Evolutionary conservation across 805 yeast species (phyloP), one percentile per base, ranked within the genome.

Genomic region (Allodekkera sacchari): DNA sequence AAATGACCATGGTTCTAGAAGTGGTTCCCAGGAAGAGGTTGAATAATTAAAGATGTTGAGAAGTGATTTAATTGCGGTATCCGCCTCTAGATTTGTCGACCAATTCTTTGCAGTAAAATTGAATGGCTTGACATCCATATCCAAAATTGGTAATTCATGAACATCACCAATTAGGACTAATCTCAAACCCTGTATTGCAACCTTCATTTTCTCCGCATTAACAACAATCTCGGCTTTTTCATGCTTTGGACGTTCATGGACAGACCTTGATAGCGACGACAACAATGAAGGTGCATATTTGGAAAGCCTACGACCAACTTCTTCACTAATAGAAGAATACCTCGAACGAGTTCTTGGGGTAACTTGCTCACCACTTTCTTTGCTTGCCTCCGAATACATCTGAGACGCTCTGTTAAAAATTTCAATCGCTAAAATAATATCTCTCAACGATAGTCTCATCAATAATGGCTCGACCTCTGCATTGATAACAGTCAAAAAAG

Each of bases 21-120:
- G 61, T 0, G 98, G 96, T 47, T 92, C 97, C 97, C 98, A 88
- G 0, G 85, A 71, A 3, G 96, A 87, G 39, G 82, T 74, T 0
- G 96, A 73, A 52, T 88, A 88, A 52, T 87, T 87, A 63, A 82
- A 88, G 14, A 84, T 73, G 53, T 84, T 87, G 7, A 82, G 69
- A 38, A 62, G 71, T 1, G 85, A 66, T 38, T 74, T 82, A 22
- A 87, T 54, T 17, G 71, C 69, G 0, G 80, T 64, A 35, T 74
- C 76, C 1, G 84, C 82, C 43, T 76, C 77, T 33, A 88, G 54
- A 37, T 83, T 88, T 1, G 88, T 76, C 0, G 95, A 80, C 96
- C 96, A 88, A 45, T 88, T 83, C 33, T 70, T 68, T 0, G 85
- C 88, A 20, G 60, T 61, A 2, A 80, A 52, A 9, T 71, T 71